Conservation (phyloP, 805 yeast genomes). For the Metschnikowia proteae region DNA sequence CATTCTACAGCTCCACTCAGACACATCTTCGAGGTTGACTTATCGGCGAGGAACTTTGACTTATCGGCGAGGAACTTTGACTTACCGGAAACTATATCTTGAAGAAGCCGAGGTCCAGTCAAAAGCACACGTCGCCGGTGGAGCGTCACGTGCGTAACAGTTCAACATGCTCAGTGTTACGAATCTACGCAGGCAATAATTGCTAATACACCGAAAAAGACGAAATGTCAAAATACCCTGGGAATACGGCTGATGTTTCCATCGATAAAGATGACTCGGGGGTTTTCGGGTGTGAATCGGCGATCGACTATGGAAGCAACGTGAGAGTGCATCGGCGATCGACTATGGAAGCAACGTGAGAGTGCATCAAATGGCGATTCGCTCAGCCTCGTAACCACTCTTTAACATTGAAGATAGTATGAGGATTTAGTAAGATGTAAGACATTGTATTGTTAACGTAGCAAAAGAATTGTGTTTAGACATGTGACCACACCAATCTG, state of each 20-base stretch:
- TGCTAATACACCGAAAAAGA: conserved; percentile 37
- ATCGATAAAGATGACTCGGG: conserved; percentile 7
- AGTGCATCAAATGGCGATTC: conserved; percentile 14
- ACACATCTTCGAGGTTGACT: conserved; percentile 36
- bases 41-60: conserved; percentile 44
- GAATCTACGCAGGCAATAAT: conserved; percentile 49
- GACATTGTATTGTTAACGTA: no score
- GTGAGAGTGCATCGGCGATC: conserved; percentile 13
- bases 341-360: conserved; percentile 13
- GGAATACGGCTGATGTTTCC: conserved; percentile 19
- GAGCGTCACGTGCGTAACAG: conserved; percentile 24
- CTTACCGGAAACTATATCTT: conserved; percentile 37
- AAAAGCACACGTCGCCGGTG: conserved; percentile 17
- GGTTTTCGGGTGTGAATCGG: conserved; percentile 13
- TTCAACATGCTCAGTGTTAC: conserved; percentile 36
- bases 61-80: conserved; percentile 44
- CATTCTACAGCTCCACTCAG: conserved; percentile 38
- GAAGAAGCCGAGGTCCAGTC: conserved; percentile 14
- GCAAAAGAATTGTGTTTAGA: no score
- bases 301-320: conserved; percentile 13
- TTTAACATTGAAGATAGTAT: no score
- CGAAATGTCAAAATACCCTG: conserved; percentile 37
- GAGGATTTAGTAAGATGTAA: no score
- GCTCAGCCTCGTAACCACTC: conserved; percentile 7
- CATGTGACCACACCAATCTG: no score